Conservation (phyloP, 73 alveolate species). For the Tetrahymena thermophila region DNA sequence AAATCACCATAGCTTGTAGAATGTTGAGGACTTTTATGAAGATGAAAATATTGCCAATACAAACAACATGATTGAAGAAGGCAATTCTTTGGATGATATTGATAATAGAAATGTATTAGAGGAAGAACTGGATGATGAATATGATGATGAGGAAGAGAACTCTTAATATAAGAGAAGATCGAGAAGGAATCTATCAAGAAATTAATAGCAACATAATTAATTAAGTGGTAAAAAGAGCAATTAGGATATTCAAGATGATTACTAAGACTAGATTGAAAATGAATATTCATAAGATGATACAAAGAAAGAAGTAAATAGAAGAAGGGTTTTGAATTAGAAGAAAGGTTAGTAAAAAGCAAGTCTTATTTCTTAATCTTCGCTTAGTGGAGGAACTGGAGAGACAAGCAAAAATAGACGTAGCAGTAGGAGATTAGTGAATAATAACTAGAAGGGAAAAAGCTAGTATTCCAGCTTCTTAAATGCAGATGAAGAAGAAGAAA, state of each 20-base stretch:
- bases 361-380: background rate
- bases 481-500: background rate
- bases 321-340: background rate
- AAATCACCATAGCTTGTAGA: background rate
- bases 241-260: background rate
- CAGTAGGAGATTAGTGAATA: background rate
- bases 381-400: background rate
- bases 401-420: background rate
- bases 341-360: background rate
- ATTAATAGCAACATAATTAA: background rate
- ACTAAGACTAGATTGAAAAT: background rate
- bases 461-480: background rate
- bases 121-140: background rate
- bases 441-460: background rate
- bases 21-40: background rate
- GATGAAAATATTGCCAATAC: background rate
- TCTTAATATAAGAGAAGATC: background rate
- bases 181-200: background rate
- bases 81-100: background rate
- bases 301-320: background rate
- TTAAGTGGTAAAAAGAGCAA: background rate
- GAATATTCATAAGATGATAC: background rate
- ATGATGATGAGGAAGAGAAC: background rate
- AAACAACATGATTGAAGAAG: background rate
- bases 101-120: background rate